Percentiles rank a stretch among this genome's conserved stretches.
phyloP scores from a whole-genome alignment of 495 filamentous ascomycete species.

The Penicillium ucsense region DNA sequence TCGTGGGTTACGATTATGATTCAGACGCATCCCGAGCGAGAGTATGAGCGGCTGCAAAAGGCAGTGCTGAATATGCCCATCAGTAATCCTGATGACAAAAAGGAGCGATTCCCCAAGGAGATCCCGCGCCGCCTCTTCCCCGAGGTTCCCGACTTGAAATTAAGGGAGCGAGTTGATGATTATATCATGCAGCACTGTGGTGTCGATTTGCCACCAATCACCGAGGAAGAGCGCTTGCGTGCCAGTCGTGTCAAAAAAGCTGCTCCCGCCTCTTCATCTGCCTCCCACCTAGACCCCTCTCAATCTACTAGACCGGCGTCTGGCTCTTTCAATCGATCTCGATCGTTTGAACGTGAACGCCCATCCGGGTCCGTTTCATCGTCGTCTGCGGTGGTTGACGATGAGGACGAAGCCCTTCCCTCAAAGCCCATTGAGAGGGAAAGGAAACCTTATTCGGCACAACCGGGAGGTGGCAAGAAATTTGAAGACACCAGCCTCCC shows the following conservation, averaged over 20 bases:
- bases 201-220: conserved; percentile 37
- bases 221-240: conserved; percentile 28
- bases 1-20: conserved; percentile 68
- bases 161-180: conserved; percentile 35
- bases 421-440: conserved; percentile 49
- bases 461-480: conserved; percentile 46
- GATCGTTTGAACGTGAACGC: conserved; percentile 42
- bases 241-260: conserved; percentile 13
- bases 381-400: conserved; percentile 33
- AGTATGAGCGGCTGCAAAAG: conserved; percentile 64
- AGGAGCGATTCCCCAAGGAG: conserved; percentile 71
- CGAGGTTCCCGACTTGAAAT: conserved; percentile 22
- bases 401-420: conserved; percentile 31
- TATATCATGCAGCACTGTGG: conserved; percentile 38
- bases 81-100: conserved; percentile 58
- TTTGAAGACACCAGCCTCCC: conserved; percentile 30
- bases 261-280: conserved; percentile 9
- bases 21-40: conserved; percentile 66
- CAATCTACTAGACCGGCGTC: not conserved
- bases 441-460: conserved; percentile 49
- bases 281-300: not conserved
- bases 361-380: conserved; percentile 32
- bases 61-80: conserved; percentile 69
- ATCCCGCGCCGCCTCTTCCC: conserved; percentile 68
- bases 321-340: conserved; percentile 11